These are phyloP conservation scores for Aspergillus affinis DNA, from an alignment of 495 filamentous ascomycete genomes.

Conservation along the genomic window DNA sequence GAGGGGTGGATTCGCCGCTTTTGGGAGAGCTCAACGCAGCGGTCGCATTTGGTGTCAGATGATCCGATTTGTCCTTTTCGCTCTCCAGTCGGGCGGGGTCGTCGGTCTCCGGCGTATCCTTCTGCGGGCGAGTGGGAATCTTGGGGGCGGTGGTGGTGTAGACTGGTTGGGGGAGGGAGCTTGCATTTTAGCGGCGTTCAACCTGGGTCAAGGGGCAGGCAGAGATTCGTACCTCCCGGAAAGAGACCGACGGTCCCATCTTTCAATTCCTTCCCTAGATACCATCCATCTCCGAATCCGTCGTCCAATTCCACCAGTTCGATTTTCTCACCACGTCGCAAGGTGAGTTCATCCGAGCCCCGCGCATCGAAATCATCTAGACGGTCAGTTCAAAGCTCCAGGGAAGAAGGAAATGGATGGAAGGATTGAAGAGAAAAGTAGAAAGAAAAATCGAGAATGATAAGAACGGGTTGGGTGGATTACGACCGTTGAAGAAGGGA, in stretches of 20 bases:
- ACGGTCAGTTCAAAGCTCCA: constrained; percentile 9
- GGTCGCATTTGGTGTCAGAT: neutral
- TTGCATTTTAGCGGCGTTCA: constrained; percentile 1
- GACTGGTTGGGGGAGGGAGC: constrained; percentile 17
- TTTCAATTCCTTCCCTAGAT: constrained; percentile 75
- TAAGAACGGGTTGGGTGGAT: constrained; percentile 13
- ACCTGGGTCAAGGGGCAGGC: neutral
- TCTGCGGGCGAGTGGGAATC: constrained; percentile 17
- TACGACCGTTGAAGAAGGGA: constrained; percentile 18
- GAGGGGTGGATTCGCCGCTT: constrained; percentile 46
- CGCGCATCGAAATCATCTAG: constrained; percentile 83
- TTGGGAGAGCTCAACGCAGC: constrained; percentile 20
- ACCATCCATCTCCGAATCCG: constrained; percentile 98
- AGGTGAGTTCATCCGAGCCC: constrained; percentile 86
- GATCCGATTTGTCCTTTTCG: neutral
- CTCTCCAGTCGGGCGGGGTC: neutral
- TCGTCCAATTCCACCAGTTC: constrained; percentile 93
- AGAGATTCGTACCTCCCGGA: constrained; percentile 68
- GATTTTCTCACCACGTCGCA: constrained; percentile 85
- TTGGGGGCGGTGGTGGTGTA: constrained; percentile 37
- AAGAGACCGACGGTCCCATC: constrained; percentile 81
- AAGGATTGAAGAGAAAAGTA: neutral
- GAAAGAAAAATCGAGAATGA: no score
- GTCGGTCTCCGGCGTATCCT: constrained; percentile 7
- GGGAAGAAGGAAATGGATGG: constrained; percentile 7